Percentiles rank a stretch among this genome's conserved stretches.
phyloP scores from a whole-genome alignment of 495 filamentous ascomycete species.

The Penicillium paxilli region DNA sequence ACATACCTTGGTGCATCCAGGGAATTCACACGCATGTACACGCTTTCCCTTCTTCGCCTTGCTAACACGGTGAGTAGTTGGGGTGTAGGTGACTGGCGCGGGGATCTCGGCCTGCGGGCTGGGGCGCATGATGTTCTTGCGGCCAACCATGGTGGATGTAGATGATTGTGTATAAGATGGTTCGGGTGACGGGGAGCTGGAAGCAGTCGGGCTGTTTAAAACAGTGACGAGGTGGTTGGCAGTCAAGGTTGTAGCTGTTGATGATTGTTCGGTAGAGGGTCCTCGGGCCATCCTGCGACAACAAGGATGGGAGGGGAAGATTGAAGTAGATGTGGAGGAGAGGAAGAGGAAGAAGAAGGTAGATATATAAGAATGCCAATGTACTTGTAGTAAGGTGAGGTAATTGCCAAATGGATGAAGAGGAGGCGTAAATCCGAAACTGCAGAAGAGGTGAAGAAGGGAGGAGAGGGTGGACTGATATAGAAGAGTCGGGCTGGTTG shows the following conservation, averaged over 20 bases:
- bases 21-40: conserved; percentile 69
- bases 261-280: conserved; percentile 11
- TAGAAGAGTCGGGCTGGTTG: conserved; percentile 23
- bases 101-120: conserved; percentile 17
- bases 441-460: conserved; percentile 17
- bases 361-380: neutral
- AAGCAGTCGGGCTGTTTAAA: conserved; percentile 12
- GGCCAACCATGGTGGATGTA: conserved; percentile 19
- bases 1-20: conserved; percentile 63
- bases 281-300: conserved; percentile 15
- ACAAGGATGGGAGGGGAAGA: neutral
- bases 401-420: conserved; percentile 8
- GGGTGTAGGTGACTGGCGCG: conserved; percentile 54
- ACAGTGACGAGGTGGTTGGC: conserved; percentile 9
- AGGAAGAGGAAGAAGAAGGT: conserved; percentile 13
- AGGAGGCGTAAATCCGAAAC: conserved; percentile 7
- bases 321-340: conserved; percentile 1
- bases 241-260: conserved; percentile 1
- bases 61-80: conserved; percentile 74
- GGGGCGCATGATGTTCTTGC: conserved; percentile 19
- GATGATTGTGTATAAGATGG: neutral
- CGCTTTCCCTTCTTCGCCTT: conserved; percentile 82
- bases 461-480: conserved; percentile 31
- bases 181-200: conserved; percentile 15
- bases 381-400: conserved; percentile 3